Evolutionary conservation across 805 yeast species (phyloP), one percentile per base, ranked within the genome.

Genomic region (Spathaspora hagerdaliae): DNA sequence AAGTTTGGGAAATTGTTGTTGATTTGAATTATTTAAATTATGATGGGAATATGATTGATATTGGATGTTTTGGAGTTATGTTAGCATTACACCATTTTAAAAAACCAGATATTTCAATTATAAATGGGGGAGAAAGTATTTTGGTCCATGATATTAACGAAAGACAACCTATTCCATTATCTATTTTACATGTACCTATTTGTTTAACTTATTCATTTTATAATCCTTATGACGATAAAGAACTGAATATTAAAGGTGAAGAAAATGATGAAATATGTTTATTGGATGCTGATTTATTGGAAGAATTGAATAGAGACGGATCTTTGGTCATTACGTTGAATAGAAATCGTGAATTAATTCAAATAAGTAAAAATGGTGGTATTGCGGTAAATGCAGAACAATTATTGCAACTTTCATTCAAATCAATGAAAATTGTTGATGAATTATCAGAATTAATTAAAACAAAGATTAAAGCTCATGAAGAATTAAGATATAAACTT

Each of bases 21-120:
- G 97, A 91, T 59, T 81, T 94, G 13, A 96, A 90, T 58, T 87
- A 87, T 56, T 66, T 94, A 46, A 85, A 90, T 60, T 89, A 81
- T 58, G 99, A 94, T 64, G 99, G 99, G 36, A 95, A 95, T 14
- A 77, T 94, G 40, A 83, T 91, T 36, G 99, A 94, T 63, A 86
- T 89, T 6, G 84, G 92, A 36, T 87, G 96, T 65, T 75, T 90
- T 45, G 98, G 94, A 0, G 97, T 89, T 7, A 85, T 89, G 77
- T 79, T 92, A 7, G 96, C 87, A 0, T 71, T 94, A 44, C 73
- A 83, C 52, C 97, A 91, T 61, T 94, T 81, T 64, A 79, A 78
- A 45, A 83, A 87, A 55, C 96, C 96, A 9, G 97, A 91, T 63
- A 78, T 89, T 31, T 78, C 90, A 1, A 53, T 61, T 14, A 44